Evolutionary conservation across 1,284 basidiomycete species (phyloP).

Genomic region (Sanghuangporus weigelae): DNA sequence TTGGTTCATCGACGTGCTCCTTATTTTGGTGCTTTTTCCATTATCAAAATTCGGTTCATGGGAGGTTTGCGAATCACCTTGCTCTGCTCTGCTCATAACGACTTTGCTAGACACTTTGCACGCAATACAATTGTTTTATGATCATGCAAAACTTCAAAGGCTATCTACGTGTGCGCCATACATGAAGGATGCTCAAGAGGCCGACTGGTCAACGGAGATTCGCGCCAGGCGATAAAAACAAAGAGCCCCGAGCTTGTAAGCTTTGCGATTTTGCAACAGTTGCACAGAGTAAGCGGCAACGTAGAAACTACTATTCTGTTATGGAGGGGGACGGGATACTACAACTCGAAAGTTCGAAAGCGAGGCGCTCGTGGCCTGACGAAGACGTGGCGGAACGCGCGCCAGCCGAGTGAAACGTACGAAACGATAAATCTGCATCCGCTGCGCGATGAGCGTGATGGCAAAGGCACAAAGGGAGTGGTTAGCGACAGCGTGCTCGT

Average conservation of each 20-base stretch:
- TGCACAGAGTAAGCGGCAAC: too few relatives aligned
- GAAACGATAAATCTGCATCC: not conserved
- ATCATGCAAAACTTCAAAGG: not conserved
- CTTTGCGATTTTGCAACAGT: too few relatives aligned
- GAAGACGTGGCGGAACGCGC: not conserved
- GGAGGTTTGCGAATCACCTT: not conserved
- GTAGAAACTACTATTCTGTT: not conserved
- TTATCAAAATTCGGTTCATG: not conserved
- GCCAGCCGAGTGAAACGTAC: not conserved
- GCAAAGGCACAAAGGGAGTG: not conserved
- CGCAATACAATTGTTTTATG: not conserved
- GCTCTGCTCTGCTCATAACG: not conserved
- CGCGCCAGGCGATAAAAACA: not conserved
- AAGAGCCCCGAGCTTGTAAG: not conserved
- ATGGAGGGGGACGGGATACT: not conserved
- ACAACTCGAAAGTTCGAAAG: not conserved
- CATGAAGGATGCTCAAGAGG: not conserved
- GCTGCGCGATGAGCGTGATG: not conserved
- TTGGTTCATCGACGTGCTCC: not conserved
- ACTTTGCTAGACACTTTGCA: not conserved
- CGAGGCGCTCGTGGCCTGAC: not conserved
- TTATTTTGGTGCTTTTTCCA: not conserved
- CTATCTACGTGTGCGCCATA: not conserved
- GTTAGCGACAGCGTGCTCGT: not conserved
- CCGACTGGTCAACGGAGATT: not conserved